Percentiles rank a stretch among this genome's conserved stretches.
These are phyloP conservation scores for Beauveria rudraprayagi DNA, from an alignment of 2,329 filamentous ascomycete genomes.

Conservation along the genomic window DNA sequence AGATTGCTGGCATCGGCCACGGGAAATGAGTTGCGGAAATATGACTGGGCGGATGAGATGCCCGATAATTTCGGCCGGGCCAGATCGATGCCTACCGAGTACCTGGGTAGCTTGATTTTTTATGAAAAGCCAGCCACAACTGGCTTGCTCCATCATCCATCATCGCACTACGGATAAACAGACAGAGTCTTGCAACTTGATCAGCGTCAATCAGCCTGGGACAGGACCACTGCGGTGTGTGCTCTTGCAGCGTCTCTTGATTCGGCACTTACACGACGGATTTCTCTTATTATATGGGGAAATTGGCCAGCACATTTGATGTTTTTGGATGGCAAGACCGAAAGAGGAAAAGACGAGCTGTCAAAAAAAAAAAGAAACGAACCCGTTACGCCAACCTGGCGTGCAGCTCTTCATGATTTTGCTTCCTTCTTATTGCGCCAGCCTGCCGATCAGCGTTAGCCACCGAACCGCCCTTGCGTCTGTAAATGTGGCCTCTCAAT, in stretches of 20 bases:
- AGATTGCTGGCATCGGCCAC: neutral
- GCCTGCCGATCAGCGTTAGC: neutral
- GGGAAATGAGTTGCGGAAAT: constrained; percentile 7
- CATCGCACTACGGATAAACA: neutral
- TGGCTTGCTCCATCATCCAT: neutral
- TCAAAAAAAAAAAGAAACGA: neutral
- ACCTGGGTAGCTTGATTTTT: neutral
- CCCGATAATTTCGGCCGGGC: neutral
- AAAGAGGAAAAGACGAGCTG: neutral
- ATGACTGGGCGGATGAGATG: neutral
- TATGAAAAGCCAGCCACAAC: neutral
- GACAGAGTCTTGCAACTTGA: neutral
- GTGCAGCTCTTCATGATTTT: neutral
- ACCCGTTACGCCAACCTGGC: neutral
- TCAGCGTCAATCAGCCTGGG: neutral
- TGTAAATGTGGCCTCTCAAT: neutral
- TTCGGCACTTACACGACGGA: neutral
- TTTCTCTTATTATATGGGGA: neutral
- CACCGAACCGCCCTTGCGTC: neutral
- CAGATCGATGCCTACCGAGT: neutral
- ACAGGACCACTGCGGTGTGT: neutral
- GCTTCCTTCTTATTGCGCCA: neutral
- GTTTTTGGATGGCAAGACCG: neutral
- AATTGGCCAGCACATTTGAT: neutral
- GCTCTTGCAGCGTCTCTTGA: neutral